Percentiles rank a stretch among this genome's conserved stretches.
Evolutionary conservation across 2,329 filamentous ascomycete genomes (phyloP).

Genomic region (Fusarium nelsonii): DNA sequence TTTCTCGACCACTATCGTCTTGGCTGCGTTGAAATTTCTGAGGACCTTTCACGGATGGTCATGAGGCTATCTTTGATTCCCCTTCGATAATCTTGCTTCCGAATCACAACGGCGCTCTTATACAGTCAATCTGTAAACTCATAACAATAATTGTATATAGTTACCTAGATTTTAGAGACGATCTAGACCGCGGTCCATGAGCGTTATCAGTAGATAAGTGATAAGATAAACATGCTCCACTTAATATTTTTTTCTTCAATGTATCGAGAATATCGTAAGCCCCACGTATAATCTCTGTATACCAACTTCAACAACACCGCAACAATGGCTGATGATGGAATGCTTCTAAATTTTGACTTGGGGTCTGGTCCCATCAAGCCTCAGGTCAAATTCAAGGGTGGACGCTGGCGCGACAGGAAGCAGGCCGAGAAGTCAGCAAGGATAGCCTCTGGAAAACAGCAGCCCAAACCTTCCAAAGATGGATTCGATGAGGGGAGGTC

Average conservation of each 20-base stretch:
- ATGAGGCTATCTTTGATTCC: conserved; percentile 11
- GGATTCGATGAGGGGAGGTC: conserved; percentile 52
- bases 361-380: conserved; percentile 73
- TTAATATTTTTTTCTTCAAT: conserved; percentile 37
- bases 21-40: background rate
- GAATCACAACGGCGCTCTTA: conserved; percentile 18
- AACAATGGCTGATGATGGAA: conserved; percentile 90
- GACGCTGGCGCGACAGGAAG: conserved; percentile 91
- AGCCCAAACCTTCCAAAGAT: conserved; percentile 40
- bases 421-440: conserved; percentile 66
- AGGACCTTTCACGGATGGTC: background rate
- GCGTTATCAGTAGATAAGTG: conserved; percentile 43
- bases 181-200: conserved; percentile 8
- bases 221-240: conserved; percentile 26
- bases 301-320: conserved; percentile 28
- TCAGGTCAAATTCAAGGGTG: conserved; percentile 81
- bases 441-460: conserved; percentile 40
- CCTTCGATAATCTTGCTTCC: conserved; percentile 9
- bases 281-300: conserved; percentile 42
- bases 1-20: conserved; percentile 8
- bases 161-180: background rate
- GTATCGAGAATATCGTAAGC: conserved; percentile 27
- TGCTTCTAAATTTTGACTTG: conserved; percentile 92
- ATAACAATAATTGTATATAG: background rate
- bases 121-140: background rate